Conservation (phyloP, 2,329 filamentous ascomycete genomes). For the Colletotrichum eremochloae region DNA sequence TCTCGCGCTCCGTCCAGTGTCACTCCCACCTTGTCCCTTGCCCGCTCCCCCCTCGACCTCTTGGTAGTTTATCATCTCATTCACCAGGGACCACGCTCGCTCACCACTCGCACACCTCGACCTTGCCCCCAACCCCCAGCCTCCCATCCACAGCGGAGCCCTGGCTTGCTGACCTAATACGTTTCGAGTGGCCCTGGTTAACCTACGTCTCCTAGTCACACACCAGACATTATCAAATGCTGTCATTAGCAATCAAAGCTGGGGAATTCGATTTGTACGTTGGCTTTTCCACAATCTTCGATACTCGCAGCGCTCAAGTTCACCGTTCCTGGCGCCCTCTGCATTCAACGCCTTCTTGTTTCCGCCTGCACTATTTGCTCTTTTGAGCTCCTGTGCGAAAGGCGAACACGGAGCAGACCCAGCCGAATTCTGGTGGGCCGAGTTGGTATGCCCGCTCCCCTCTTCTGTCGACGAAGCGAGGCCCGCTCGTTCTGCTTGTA, state of each 20-base stretch:
- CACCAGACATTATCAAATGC: constrained; percentile 47
- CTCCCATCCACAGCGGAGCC: constrained; percentile 34
- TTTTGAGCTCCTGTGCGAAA: constrained; percentile 27
- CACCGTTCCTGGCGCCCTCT: constrained; percentile 15
- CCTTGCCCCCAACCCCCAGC: constrained; percentile 17
- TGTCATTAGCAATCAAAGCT: constrained; percentile 50
- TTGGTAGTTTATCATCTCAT: not conserved
- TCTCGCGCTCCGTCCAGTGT: not conserved
- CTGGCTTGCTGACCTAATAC: constrained; percentile 46
- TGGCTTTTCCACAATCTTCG: constrained; percentile 27
- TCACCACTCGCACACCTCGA: not conserved
- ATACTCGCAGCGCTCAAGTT: constrained; percentile 4
- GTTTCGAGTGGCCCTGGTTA: constrained; percentile 44
- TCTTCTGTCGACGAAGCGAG: constrained; percentile 28
- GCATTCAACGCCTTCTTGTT: constrained; percentile 10
- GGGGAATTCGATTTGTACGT: constrained; percentile 29
- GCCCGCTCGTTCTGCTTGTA: constrained; percentile 19
- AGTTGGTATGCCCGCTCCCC: constrained; percentile 42
- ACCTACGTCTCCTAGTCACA: constrained; percentile 50
- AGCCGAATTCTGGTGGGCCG: constrained; percentile 40
- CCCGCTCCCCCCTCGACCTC: constrained; percentile 17
- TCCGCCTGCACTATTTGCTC: constrained; percentile 7
- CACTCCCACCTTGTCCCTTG: not conserved
- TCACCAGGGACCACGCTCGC: not conserved
- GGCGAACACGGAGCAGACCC: constrained; percentile 35